These are phyloP conservation scores for Gonium pectorale DNA, from an alignment of 139 green algal species.

Conservation along the genomic window DNA sequence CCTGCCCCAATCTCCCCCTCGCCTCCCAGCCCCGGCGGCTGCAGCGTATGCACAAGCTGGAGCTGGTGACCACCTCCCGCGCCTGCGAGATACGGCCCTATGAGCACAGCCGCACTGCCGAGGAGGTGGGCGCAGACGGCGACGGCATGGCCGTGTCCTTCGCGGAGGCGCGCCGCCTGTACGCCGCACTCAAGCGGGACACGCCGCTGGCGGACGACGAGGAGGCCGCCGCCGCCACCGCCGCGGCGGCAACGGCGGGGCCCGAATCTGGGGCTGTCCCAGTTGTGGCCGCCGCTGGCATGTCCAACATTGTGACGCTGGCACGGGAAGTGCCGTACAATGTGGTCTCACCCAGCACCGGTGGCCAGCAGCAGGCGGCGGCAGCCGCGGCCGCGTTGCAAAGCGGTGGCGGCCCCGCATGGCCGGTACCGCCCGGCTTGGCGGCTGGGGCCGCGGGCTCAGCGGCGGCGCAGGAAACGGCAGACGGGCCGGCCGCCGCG, in stretches of 20 bases:
- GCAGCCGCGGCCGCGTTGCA: background rate
- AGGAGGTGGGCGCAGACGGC: constrained; percentile 62
- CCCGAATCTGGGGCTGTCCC: background rate
- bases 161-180: constrained; percentile 8
- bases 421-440: background rate
- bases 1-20: background rate
- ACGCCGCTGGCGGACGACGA: background rate
- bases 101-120: constrained; percentile 43
- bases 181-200: constrained; percentile 8
- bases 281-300: background rate
- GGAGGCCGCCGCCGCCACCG: background rate
- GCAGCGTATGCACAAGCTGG: constrained; percentile 54
- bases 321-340: background rate
- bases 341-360: background rate
- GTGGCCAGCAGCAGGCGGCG: background rate
- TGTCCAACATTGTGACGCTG: constrained; percentile 41
- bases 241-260: constrained; percentile 7
- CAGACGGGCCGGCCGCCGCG: background rate
- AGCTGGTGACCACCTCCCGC: constrained; percentile 79
- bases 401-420: constrained; percentile 1
- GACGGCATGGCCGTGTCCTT: constrained; percentile 79
- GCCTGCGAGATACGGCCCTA: constrained; percentile 64
- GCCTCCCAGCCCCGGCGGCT: constrained; percentile 40
- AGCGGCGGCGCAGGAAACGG: background rate
- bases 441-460: background rate